Evolutionary conservation across 805 yeast genomes (phyloP).

Genomic region (Wickerhamomyces hampshirensis): DNA sequence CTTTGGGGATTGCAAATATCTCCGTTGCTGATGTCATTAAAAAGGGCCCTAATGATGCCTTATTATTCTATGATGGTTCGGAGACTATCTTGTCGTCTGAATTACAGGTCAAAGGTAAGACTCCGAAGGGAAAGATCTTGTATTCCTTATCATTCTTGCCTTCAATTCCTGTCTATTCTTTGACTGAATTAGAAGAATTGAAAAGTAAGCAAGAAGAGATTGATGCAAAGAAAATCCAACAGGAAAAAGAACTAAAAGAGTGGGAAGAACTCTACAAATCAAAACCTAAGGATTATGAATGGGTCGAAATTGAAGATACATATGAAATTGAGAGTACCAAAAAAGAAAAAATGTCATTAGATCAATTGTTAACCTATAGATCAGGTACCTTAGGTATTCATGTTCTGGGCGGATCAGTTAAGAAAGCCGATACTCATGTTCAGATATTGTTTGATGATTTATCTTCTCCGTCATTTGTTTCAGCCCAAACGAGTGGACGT

Average conservation of each 20-base stretch:
- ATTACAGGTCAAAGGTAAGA: slow-evolving; percentile 29
- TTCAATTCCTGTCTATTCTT: slow-evolving; percentile 55
- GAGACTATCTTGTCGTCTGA: slow-evolving; percentile 35
- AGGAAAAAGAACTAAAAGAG: slow-evolving; percentile 33
- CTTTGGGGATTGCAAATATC: slow-evolving; percentile 54
- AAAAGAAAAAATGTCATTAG: slow-evolving; percentile 45
- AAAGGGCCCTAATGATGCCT: slow-evolving; percentile 42
- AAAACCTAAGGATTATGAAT: slow-evolving; percentile 59
- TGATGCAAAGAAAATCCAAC: slow-evolving; percentile 31
- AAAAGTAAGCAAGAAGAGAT: slow-evolving; percentile 37
- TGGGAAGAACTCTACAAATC: slow-evolving; percentile 48
- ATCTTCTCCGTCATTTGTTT: slow-evolving; percentile 50
- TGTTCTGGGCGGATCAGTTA: slow-evolving; percentile 44
- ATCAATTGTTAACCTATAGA: slow-evolving; percentile 48
- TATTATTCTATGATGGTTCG: slow-evolving; percentile 47
- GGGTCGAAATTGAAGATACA: slow-evolving; percentile 46
- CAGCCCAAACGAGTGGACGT: slow-evolving; percentile 45
- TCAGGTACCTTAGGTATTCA: slow-evolving; percentile 61
- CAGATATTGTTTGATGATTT: slow-evolving; percentile 65
- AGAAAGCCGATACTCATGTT: slow-evolving; percentile 44
- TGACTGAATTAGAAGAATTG: slow-evolving; percentile 47
- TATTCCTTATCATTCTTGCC: slow-evolving; percentile 65
- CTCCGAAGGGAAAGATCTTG: slow-evolving; percentile 46
- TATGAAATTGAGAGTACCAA: slow-evolving; percentile 28
- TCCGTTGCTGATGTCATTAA: slow-evolving; percentile 45